Evolutionary conservation across 139 green algal genomes (phyloP).

Genomic region (Tetratostichococcus sp.): DNA sequence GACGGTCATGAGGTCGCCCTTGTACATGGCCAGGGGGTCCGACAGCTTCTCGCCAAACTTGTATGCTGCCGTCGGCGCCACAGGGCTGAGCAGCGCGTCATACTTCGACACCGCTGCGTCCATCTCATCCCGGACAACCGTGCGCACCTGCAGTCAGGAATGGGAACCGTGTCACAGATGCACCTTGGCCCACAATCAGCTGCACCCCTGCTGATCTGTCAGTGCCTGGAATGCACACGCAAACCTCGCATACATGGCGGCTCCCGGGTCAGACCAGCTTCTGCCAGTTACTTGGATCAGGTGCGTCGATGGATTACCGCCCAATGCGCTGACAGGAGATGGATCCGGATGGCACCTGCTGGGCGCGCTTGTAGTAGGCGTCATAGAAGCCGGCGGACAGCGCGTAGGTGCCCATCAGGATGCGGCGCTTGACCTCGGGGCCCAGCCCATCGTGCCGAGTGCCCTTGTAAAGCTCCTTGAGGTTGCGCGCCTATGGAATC

Average conservation of each 20-base stretch:
- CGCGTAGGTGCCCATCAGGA: conserved; percentile 97
- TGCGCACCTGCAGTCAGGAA: conserved; percentile 67
- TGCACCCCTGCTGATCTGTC: no score
- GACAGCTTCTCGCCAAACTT: conserved; percentile 71
- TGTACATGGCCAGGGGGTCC: conserved; percentile 91
- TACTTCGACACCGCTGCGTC: conserved; percentile 33
- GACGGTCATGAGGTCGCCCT: conserved; percentile 94
- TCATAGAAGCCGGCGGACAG: conserved; percentile 94
- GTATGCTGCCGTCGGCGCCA: conserved; percentile 82
- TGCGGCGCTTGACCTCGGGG: conserved; percentile 87
- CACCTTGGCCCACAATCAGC: no score
- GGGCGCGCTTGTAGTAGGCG: conserved; percentile 93
- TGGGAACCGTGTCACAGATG: neutral
- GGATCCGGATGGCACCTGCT: conserved; percentile 56
- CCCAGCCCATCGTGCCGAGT: conserved; percentile 69
- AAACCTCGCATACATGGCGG: no score
- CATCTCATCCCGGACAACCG: conserved; percentile 74
- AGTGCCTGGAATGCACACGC: no score
- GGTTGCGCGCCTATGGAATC: conserved; percentile 11
- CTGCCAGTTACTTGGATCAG: no score
- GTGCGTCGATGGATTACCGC: no score
- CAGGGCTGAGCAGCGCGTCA: conserved; percentile 50
- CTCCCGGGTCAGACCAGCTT: no score
- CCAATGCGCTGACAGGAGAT: neutral
- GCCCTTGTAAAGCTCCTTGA: conserved; percentile 58